phyloP scores from a whole-genome alignment of 2,329 filamentous ascomycete genomes.

The Penicillium nordicum region DNA sequence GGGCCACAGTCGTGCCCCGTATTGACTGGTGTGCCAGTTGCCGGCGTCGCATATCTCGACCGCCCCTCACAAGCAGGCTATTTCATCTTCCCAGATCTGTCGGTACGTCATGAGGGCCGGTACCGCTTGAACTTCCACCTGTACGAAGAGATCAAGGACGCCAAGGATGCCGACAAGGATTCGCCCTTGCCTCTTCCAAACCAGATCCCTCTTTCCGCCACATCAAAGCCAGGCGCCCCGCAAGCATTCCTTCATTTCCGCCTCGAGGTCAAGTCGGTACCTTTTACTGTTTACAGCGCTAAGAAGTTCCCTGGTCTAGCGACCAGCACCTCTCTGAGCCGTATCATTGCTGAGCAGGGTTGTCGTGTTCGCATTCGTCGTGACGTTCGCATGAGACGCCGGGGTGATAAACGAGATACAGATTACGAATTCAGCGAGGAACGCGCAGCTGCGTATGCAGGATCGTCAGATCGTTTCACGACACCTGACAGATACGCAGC shows the following conservation, averaged over 20 bases:
- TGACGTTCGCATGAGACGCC: slow-evolving; percentile 86
- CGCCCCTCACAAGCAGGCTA: slow-evolving; percentile 77
- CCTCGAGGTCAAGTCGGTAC: slow-evolving; percentile 81
- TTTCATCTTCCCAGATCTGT: slow-evolving; percentile 96
- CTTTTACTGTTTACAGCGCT: slow-evolving; percentile 88
- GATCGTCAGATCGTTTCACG: slow-evolving; percentile 46
- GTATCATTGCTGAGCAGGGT: slow-evolving; percentile 90
- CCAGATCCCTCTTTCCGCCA: slow-evolving; percentile 25
- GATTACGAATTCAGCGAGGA: slow-evolving; percentile 66
- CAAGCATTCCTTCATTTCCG: slow-evolving; percentile 72
- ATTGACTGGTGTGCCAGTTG: slow-evolving; percentile 88
- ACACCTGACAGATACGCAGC: slow-evolving; percentile 51
- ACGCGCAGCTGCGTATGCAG: slow-evolving; percentile 42
- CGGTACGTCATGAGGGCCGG: slow-evolving; percentile 89
- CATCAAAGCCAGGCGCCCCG: slow-evolving; percentile 41
- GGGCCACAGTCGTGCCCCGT: slow-evolving; percentile 71
- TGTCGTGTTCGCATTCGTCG: slow-evolving; percentile 93
- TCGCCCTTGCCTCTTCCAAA: slow-evolving; percentile 39
- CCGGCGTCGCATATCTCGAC: slow-evolving; percentile 93
- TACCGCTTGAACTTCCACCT: slow-evolving; percentile 90
- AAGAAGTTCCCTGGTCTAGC: slow-evolving; percentile 97
- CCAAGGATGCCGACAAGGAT: slow-evolving; percentile 68
- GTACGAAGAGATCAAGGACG: slow-evolving; percentile 88
- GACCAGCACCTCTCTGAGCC: slow-evolving; percentile 83
- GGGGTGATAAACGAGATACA: slow-evolving; percentile 66